These are phyloP conservation scores for Iodosphaeria phyllophila DNA, from an alignment of 2,329 filamentous ascomycete genomes.

Conservation along the genomic window DNA sequence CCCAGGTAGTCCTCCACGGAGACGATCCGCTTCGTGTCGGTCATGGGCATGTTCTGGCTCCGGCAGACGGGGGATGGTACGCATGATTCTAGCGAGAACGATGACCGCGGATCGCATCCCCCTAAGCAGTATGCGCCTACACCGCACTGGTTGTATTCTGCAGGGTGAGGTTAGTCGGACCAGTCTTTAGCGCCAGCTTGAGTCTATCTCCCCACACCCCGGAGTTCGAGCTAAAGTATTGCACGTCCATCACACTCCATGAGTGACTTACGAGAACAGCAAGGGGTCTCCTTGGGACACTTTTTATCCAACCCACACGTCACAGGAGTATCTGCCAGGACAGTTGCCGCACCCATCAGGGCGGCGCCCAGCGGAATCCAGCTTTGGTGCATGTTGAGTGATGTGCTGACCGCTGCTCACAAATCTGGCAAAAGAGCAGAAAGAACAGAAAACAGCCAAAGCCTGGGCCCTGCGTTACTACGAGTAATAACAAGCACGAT, in stretches of 20 bases:
- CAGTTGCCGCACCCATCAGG: conserved; percentile 18
- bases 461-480: no score
- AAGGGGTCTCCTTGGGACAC: conserved; percentile 56
- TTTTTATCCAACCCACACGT: conserved; percentile 31
- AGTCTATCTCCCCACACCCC: conserved; percentile 4
- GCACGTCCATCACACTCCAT: background rate
- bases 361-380: conserved; percentile 16
- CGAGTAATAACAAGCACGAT: no score
- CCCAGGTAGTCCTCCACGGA: conserved; percentile 73
- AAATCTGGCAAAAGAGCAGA: conserved; percentile 2
- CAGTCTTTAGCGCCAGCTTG: conserved; percentile 1
- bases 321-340: conserved; percentile 15
- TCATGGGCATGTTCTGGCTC: conserved; percentile 54
- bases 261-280: conserved; percentile 54
- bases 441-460: no score
- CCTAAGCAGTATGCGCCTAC: conserved; percentile 89
- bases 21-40: conserved; percentile 48
- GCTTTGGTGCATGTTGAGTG: conserved; percentile 11
- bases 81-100: conserved; percentile 68
- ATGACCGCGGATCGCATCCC: conserved; percentile 79
- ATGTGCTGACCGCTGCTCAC: background rate
- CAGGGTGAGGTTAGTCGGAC: conserved; percentile 4
- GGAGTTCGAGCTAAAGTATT: background rate
- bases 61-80: conserved; percentile 69
- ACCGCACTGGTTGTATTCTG: conserved; percentile 86